Evolutionary conservation across 495 filamentous ascomycete genomes (phyloP).

Genomic region (Xylaria castorea): DNA sequence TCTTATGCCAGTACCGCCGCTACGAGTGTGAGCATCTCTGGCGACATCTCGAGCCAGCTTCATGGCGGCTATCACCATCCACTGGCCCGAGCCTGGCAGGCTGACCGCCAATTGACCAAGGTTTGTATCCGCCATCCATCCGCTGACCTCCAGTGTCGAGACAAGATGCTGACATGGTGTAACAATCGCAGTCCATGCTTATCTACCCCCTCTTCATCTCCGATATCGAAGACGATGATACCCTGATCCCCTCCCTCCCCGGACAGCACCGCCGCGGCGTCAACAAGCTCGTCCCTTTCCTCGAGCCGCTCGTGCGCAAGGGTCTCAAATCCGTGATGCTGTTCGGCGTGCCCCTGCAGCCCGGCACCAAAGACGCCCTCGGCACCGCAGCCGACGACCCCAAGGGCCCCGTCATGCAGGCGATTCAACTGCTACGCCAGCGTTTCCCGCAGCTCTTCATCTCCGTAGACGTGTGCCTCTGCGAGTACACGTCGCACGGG

Average conservation of each 20-base stretch:
- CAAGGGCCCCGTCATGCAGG: constrained; percentile 84
- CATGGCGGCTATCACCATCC: constrained; percentile 96
- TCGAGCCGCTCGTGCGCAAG: constrained; percentile 84
- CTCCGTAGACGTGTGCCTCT: constrained; percentile 91
- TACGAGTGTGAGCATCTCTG: constrained; percentile 91
- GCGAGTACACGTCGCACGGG: constrained; percentile 98
- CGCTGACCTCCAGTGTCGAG: neutral
- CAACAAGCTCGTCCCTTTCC: constrained; percentile 83
- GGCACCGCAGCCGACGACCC: constrained; percentile 96
- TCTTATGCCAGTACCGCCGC: constrained; percentile 87
- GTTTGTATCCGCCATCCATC: constrained; percentile 50
- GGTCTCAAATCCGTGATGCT: constrained; percentile 92
- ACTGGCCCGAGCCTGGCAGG: constrained; percentile 89
- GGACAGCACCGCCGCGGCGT: constrained; percentile 86
- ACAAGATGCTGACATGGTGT: neutral
- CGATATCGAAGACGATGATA: constrained; percentile 91
- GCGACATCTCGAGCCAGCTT: constrained; percentile 92
- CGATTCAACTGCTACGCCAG: constrained; percentile 80
- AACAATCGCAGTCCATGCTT: constrained; percentile 79
- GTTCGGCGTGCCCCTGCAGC: constrained; percentile 87
- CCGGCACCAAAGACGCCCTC: constrained; percentile 83
- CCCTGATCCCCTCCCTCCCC: constrained; percentile 85
- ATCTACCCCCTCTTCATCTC: constrained; percentile 98
- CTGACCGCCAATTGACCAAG: constrained; percentile 96
- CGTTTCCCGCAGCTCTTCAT: constrained; percentile 89